Evolutionary conservation across 148 eudicot species (phyloP).

Genomic region (Pharnaceum exiguum): DNA sequence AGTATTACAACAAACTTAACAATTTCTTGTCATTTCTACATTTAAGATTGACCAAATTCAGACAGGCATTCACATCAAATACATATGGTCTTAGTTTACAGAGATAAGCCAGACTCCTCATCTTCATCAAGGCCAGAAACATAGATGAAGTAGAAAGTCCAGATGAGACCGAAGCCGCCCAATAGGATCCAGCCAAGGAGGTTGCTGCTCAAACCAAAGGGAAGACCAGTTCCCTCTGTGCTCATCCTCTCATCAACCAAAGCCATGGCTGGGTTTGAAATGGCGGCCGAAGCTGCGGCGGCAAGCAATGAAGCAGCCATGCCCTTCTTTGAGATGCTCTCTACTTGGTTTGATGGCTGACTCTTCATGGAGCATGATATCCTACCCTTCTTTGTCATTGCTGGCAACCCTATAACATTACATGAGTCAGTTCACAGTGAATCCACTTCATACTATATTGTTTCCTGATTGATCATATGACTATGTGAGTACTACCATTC

Average conservation of each 20-base stretch:
- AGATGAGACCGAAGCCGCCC: constrained; percentile 76
- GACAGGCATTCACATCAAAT: constrained; percentile 12
- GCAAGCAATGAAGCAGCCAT: constrained; percentile 33
- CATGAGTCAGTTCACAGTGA: background rate
- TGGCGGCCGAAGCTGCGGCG: constrained; percentile 26
- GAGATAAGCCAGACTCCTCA: constrained; percentile 96
- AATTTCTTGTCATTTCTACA: constrained; percentile 15
- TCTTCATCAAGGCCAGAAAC: constrained; percentile 78
- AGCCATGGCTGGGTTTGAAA: constrained; percentile 83
- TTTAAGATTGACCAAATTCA: constrained; percentile 7
- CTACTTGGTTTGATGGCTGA: constrained; percentile 35
- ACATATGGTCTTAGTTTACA: constrained; percentile 23
- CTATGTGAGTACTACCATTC: background rate
- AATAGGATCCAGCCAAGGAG: constrained; percentile 83
- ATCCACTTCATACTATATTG: background rate
- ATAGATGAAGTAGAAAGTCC: constrained; percentile 74
- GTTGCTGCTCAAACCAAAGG: constrained; percentile 95
- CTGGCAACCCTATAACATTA: constrained; percentile 56
- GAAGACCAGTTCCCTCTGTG: constrained; percentile 97
- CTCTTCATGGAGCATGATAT: constrained; percentile 66
- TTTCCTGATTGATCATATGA: background rate
- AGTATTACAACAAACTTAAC: constrained; percentile 4
- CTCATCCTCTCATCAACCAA: constrained; percentile 95
- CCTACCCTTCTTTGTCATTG: constrained; percentile 56
- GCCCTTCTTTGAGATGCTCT: constrained; percentile 23